These are phyloP conservation scores for Centaurea solstitialis DNA, from an alignment of 129 eudicot species.

Conservation along the genomic window DNA sequence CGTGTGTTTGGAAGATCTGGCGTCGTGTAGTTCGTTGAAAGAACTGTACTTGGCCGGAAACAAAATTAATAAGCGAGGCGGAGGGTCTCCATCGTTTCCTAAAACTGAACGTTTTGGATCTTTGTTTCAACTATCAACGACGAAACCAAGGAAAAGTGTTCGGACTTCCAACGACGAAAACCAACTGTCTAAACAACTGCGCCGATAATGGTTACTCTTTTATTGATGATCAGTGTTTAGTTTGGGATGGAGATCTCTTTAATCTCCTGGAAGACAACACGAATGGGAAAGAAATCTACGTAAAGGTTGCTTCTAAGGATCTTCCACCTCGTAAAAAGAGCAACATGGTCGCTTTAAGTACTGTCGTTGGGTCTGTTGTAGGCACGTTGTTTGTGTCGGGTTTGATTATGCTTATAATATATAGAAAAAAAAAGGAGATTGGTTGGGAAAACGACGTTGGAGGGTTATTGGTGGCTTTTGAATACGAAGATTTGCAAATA, in stretches of 20 bases:
- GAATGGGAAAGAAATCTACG: slow-evolving; percentile 37
- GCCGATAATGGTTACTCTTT: slow-evolving; percentile 66
- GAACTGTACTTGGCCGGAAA: too few relatives aligned
- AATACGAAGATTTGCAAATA: slow-evolving; percentile 47
- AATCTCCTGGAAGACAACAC: slow-evolving; percentile 38
- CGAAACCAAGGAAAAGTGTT: too few relatives aligned
- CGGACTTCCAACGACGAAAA: too few relatives aligned
- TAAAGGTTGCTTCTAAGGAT: slow-evolving; percentile 54
- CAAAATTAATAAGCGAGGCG: too few relatives aligned
- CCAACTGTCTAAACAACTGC: slow-evolving; percentile 44
- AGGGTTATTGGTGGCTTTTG: slow-evolving; percentile 55
- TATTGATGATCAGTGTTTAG: slow-evolving; percentile 33
- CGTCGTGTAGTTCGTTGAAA: too few relatives aligned
- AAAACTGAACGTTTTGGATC: too few relatives aligned
- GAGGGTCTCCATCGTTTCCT: too few relatives aligned
- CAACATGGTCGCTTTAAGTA: slow-evolving; percentile 27
- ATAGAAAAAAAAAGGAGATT: slow-evolving; percentile 23
- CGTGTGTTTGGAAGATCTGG: too few relatives aligned
- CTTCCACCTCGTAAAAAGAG: slow-evolving; percentile 30
- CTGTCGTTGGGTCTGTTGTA: slow-evolving; percentile 40
- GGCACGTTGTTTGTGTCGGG: slow-evolving; percentile 32
- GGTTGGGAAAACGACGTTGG: slow-evolving; percentile 34
- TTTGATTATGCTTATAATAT: slow-evolving; percentile 23
- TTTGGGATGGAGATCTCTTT: slow-evolving; percentile 55
- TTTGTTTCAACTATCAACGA: too few relatives aligned